Evolutionary conservation across 805 yeast genomes (phyloP).

Genomic region (Metschnikowia shivogae): DNA sequence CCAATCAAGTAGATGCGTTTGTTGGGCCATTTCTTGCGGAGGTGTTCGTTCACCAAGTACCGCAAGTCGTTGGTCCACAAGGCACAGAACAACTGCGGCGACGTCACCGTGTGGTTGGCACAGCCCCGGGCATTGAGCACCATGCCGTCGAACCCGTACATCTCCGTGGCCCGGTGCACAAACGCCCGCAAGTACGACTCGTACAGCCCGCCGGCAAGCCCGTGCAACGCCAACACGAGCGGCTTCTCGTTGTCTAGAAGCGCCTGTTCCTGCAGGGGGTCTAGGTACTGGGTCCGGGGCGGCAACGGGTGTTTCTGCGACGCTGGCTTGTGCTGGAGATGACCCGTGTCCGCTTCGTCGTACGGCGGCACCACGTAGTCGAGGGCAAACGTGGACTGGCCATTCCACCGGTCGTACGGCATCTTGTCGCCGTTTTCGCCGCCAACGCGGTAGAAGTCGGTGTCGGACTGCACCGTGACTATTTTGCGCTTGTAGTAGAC

Average conservation of each 20-base stretch:
- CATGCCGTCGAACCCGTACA: constrained; percentile 48
- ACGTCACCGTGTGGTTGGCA: constrained; percentile 66
- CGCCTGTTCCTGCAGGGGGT: constrained; percentile 38
- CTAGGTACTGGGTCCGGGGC: constrained; percentile 62
- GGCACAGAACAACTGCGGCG: constrained; percentile 65
- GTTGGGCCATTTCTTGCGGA: constrained; percentile 51
- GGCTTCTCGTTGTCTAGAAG: constrained; percentile 43
- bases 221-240: constrained; percentile 60
- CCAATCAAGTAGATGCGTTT: constrained; percentile 66
- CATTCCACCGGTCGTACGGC: constrained; percentile 39
- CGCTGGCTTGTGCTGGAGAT: constrained; percentile 34
- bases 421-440: constrained; percentile 20
- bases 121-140: constrained; percentile 74
- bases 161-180: constrained; percentile 39
- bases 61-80: constrained; percentile 67
- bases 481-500: constrained; percentile 46
- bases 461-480: constrained; percentile 26
- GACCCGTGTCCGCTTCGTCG: constrained; percentile 16
- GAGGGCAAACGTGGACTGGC: constrained; percentile 44
- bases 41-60: constrained; percentile 48
- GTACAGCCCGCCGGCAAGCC: constrained; percentile 76
- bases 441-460: constrained; percentile 22
- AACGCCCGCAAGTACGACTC: constrained; percentile 67
- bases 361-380: constrained; percentile 41
- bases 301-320: constrained; percentile 55